Evolutionary conservation across 2,329 filamentous ascomycete genomes (phyloP).

Genomic region (Escovopsis sp.): DNA sequence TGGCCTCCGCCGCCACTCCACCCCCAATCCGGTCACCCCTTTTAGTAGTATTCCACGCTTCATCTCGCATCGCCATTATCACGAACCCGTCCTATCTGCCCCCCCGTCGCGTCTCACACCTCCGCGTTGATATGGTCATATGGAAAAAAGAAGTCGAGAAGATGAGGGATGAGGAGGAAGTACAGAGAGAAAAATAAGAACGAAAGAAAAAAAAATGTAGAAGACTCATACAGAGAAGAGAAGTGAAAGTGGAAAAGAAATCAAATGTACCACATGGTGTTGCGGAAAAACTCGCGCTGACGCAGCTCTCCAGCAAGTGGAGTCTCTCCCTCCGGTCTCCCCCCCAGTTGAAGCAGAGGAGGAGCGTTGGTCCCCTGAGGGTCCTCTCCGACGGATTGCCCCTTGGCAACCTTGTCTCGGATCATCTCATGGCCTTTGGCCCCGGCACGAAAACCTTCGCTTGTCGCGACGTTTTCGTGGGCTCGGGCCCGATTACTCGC

Average conservation of each 20-base stretch:
- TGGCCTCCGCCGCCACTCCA: constrained; percentile 19
- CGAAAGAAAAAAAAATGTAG: too few relatives aligned
- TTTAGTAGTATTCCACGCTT: constrained; percentile 10
- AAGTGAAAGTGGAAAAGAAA: too few relatives aligned
- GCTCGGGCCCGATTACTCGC: constrained; percentile 65
- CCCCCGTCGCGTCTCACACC: background rate
- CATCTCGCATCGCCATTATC: background rate
- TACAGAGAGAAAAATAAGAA: too few relatives aligned
- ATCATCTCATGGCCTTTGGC: constrained; percentile 29
- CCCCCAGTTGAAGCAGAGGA: constrained; percentile 18
- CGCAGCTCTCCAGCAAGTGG: constrained; percentile 16
- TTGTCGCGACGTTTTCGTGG: constrained; percentile 45
- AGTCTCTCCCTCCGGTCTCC: constrained; percentile 8
- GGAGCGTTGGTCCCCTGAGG: constrained; percentile 14
- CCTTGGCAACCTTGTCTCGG: constrained; percentile 25
- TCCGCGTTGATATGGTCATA: background rate
- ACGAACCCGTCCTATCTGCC: too few relatives aligned
- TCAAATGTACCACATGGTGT: constrained; percentile 32
- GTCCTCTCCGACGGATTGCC: constrained; percentile 13
- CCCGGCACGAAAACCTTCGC: constrained; percentile 28
- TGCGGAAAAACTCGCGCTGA: constrained; percentile 21
- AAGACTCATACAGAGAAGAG: background rate
- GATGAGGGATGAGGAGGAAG: too few relatives aligned
- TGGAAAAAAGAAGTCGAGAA: too few relatives aligned
- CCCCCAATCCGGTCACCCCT: constrained; percentile 22